A percentile compares a stretch with the other conserved stretches of the same genome.
Conservation (phyloP, 2,329 filamentous ascomycete genomes). For the Hypoxylon sp. region DNA sequence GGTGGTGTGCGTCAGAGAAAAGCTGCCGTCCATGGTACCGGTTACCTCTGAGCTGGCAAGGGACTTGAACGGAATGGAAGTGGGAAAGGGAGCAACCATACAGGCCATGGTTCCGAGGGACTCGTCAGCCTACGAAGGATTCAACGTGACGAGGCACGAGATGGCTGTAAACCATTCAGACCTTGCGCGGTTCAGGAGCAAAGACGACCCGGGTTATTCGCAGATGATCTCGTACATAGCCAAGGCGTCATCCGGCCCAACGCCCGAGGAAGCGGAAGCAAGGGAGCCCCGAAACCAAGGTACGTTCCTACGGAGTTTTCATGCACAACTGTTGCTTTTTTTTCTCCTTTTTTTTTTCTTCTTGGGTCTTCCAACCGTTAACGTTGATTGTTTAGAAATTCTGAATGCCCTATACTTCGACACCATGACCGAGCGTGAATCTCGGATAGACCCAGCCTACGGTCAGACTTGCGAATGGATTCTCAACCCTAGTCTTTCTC, state of each 20-base stretch:
- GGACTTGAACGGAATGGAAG: conserved; percentile 37
- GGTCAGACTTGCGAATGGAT: conserved; percentile 56
- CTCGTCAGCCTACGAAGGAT: conserved; percentile 39
- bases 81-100: conserved; percentile 39
- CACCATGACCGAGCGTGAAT: conserved; percentile 44
- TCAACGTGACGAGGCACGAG: conserved; percentile 43
- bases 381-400: conserved; percentile 37
- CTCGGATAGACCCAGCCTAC: conserved; percentile 49
- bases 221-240: conserved; percentile 39
- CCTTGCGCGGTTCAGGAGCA: conserved; percentile 39
- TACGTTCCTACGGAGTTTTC: conserved; percentile 18
- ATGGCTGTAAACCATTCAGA: conserved; percentile 40
- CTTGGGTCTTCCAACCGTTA: too few relatives aligned
- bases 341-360: too few relatives aligned
- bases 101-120: conserved; percentile 43
- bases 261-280: conserved; percentile 39
- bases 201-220: conserved; percentile 39
- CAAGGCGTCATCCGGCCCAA: conserved; percentile 39
- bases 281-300: conserved; percentile 45
- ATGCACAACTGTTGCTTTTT: background rate
- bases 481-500: conserved; percentile 41
- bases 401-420: conserved; percentile 44
- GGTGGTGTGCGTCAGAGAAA: conserved; percentile 43
- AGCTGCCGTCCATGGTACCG: conserved; percentile 38
- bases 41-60: conserved; percentile 35